Evolutionary conservation across 2,329 filamentous ascomycete species (phyloP).

Genomic region (Calonectria pauciramosa): DNA sequence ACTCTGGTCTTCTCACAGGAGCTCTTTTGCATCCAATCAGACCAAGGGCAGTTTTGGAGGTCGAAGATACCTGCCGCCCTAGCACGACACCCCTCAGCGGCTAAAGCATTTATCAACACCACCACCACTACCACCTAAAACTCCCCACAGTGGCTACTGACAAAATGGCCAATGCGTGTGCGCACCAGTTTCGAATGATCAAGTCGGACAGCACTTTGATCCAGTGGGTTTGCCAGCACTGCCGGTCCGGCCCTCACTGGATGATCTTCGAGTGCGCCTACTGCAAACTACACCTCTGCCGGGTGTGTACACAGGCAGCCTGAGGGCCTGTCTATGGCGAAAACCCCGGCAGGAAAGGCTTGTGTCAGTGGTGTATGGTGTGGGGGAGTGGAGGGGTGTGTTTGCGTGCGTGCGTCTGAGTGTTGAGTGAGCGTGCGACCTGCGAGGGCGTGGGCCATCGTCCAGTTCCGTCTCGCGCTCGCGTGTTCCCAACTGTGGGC

Average conservation of each 20-base stretch:
- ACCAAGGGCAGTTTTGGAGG: conserved; percentile 38
- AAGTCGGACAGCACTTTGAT: conserved; percentile 76
- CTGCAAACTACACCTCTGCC: conserved; percentile 76
- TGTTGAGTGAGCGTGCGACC: conserved; percentile 13
- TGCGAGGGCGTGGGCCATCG: conserved; percentile 26
- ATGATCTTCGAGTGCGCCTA: conserved; percentile 78
- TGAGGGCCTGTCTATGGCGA: conserved; percentile 34
- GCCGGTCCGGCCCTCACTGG: conserved; percentile 75
- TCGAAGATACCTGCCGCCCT: conserved; percentile 29
- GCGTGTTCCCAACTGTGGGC: conserved; percentile 30
- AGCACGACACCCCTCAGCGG: conserved; percentile 26
- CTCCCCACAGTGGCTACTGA: conserved; percentile 33
- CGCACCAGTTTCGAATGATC: conserved; percentile 74
- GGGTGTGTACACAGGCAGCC: conserved; percentile 64
- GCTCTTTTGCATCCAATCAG: conserved; percentile 40
- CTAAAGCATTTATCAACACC: conserved; percentile 34
- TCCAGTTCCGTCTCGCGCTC: conserved; percentile 28
- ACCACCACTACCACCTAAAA: conserved; percentile 20
- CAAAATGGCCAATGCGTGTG: conserved; percentile 68
- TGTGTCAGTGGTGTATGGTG: conserved; percentile 35
- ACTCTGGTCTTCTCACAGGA: conserved; percentile 35
- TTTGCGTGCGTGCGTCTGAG: conserved; percentile 18
- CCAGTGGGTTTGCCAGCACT: conserved; percentile 76
- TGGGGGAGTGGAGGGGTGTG: conserved; percentile 32
- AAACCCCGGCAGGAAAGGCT: conserved; percentile 32